Percentiles rank a stretch among this genome's conserved stretches.
Evolutionary conservation across 345 rosid genomes (phyloP).

Genomic region (Populus euphratica): DNA sequence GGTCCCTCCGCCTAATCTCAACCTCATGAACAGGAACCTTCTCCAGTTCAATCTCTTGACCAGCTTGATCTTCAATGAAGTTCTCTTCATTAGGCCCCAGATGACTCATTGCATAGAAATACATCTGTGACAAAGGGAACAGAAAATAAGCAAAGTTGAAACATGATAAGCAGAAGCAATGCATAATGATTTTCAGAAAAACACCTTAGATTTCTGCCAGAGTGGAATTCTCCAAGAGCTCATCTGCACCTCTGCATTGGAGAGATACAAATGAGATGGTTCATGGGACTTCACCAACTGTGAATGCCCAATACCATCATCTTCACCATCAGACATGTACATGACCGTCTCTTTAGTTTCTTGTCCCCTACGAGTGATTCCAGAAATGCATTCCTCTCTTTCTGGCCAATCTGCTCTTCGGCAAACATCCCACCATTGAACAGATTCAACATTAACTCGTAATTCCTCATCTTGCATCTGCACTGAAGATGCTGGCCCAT

Average conservation of each 20-base stretch:
- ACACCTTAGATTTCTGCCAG: slow-evolving; percentile 90
- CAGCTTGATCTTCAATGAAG: slow-evolving; percentile 24
- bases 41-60: slow-evolving; percentile 79
- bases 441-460: slow-evolving; percentile 67
- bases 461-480: slow-evolving; percentile 76
- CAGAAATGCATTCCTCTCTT: slow-evolving; percentile 79
- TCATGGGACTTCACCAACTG: slow-evolving; percentile 51
- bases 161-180: background rate
- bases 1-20: slow-evolving; percentile 74
- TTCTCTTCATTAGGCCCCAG: slow-evolving; percentile 26
- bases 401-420: slow-evolving; percentile 90
- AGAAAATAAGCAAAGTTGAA: slow-evolving; percentile 14
- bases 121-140: slow-evolving; percentile 44
- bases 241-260: slow-evolving; percentile 89
- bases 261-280: slow-evolving; percentile 61
- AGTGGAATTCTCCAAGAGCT: slow-evolving; percentile 70
- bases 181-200: background rate
- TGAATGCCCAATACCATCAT: slow-evolving; percentile 34
- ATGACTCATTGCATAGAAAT: slow-evolving; percentile 55
- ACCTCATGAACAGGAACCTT: slow-evolving; percentile 56
- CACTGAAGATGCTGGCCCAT: slow-evolving; percentile 41
- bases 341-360: slow-evolving; percentile 38
- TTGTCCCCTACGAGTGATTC: slow-evolving; percentile 43
- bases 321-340: slow-evolving; percentile 57
- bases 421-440: slow-evolving; percentile 98